phyloP scores from a whole-genome alignment of 23 red algal genomes.

The Agarophyton chilense region DNA sequence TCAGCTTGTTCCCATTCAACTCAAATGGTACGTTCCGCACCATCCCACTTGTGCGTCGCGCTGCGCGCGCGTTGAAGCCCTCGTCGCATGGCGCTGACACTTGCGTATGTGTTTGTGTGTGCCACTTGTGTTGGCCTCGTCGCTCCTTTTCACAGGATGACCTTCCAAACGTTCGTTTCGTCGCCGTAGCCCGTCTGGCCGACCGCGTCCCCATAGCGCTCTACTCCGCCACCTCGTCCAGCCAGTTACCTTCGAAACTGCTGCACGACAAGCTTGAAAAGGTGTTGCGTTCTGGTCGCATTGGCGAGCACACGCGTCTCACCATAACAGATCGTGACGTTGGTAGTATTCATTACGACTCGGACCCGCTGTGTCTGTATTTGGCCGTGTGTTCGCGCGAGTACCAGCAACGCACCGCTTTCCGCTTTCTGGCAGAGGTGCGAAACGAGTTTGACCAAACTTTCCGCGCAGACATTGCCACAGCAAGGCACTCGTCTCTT shows the following conservation, averaged over 20 bases:
- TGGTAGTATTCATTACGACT: conserved; percentile 89
- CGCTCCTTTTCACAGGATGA: background rate
- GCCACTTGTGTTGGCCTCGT: no score
- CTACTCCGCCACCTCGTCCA: conserved; percentile 37
- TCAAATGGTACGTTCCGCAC: no score
- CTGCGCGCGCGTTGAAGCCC: no score
- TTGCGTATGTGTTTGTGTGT: no score
- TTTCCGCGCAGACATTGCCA: conserved; percentile 61
- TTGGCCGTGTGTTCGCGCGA: conserved; percentile 64
- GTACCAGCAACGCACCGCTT: conserved; percentile 88
- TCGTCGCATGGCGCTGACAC: background rate
- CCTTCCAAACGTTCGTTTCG: conserved; percentile 66
- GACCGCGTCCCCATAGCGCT: conserved; percentile 76
- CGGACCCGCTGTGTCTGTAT: conserved; percentile 77
- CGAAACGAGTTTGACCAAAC: conserved; percentile 72
- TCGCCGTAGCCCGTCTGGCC: conserved; percentile 74
- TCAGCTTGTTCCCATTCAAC: background rate
- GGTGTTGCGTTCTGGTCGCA: conserved; percentile 69
- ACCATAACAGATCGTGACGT: conserved; percentile 87
- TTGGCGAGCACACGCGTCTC: conserved; percentile 80
- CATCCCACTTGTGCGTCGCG: background rate
- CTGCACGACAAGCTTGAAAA: conserved; percentile 72
- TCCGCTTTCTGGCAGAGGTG: conserved; percentile 80
- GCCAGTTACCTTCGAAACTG: conserved; percentile 49
- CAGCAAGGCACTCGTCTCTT: conserved; percentile 51